phyloP scores from a whole-genome alignment of 1,284 basidiomycete species.

The Melampsora larici-populina region DNA sequence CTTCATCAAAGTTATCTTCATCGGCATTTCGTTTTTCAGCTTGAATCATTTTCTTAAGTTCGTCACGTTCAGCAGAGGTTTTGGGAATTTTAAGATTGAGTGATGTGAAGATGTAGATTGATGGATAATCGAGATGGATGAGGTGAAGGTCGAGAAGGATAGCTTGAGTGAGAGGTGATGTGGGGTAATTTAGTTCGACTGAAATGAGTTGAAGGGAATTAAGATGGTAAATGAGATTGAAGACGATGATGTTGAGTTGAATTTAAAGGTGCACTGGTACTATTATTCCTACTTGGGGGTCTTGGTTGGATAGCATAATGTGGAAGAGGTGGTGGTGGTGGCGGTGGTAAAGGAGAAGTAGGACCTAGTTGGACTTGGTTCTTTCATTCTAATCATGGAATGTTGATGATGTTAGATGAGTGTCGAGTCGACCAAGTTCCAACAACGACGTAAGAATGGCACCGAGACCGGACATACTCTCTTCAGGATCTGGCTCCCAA shows the following conservation, averaged over 20 bases:
- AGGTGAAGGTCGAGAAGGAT: not conserved
- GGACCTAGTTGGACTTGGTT: constrained; percentile 3
- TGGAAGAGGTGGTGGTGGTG: too few species aligned
- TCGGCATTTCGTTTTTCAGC: constrained; percentile 69
- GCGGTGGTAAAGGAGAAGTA: constrained; percentile 10
- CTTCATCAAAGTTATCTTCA: constrained; percentile 96
- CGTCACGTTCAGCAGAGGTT: constrained; percentile 67
- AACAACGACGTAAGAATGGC: too few species aligned
- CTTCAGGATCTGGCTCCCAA: too few species aligned
- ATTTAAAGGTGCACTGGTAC: too few species aligned
- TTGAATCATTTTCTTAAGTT: constrained; percentile 68
- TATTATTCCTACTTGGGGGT: too few species aligned
- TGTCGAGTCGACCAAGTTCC: too few species aligned
- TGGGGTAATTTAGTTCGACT: constrained; percentile 9
- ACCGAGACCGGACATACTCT: too few species aligned
- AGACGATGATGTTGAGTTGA: not conserved
- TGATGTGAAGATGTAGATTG: not conserved
- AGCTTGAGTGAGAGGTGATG: not conserved
- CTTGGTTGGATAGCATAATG: not conserved
- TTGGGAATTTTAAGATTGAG: constrained; percentile 58
- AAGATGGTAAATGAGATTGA: not conserved
- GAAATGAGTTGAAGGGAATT: not conserved
- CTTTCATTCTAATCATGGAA: too few species aligned
- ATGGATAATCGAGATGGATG: not conserved
- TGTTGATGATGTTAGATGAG: too few species aligned